Conservation (phyloP, 2,329 filamentous ascomycete genomes). For the Graphilbum fragrans region DNA sequence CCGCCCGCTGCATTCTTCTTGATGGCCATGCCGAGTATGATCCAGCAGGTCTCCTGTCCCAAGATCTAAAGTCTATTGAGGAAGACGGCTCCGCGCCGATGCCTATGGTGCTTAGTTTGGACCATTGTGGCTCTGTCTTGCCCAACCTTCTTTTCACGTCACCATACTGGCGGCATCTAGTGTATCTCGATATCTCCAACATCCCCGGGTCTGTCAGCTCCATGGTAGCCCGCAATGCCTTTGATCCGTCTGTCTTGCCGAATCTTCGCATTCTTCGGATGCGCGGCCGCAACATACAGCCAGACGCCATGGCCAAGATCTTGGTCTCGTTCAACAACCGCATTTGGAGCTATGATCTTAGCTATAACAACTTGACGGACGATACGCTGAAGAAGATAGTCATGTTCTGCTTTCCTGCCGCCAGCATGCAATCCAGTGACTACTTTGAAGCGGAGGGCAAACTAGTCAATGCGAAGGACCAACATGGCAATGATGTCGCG, state of each 20-base stretch:
- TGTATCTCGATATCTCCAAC: conserved; percentile 41
- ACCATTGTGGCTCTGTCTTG: conserved; percentile 26
- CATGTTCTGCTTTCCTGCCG: conserved; percentile 16
- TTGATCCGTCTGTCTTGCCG: conserved; percentile 20
- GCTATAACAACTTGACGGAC: conserved; percentile 39
- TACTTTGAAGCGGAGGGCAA: conserved; percentile 34
- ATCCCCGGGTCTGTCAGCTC: conserved; percentile 30
- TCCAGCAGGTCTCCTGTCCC: conserved; percentile 19
- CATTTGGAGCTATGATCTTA: conserved; percentile 47
- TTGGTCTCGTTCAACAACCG: conserved; percentile 22
- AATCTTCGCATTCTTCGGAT: conserved; percentile 40
- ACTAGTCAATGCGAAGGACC: conserved; percentile 13
- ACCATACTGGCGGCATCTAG: conserved; percentile 23
- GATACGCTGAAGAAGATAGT: conserved; percentile 20
- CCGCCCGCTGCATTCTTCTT: conserved; percentile 32
- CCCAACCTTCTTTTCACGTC: conserved; percentile 26
- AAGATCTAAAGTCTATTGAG: not conserved
- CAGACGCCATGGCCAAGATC: conserved; percentile 20
- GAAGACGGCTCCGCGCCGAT: conserved; percentile 6
- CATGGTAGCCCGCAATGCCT: conserved; percentile 13
- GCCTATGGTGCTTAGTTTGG: conserved; percentile 32
- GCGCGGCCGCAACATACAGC: conserved; percentile 32
- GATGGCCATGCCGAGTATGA: conserved; percentile 34
- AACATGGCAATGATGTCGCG: conserved; percentile 13
- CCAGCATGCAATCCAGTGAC: conserved; percentile 19